These are phyloP conservation scores for Emiliania huxleyi DNA, from an alignment of 78 protist genomes.

Conservation along the genomic window DNA sequence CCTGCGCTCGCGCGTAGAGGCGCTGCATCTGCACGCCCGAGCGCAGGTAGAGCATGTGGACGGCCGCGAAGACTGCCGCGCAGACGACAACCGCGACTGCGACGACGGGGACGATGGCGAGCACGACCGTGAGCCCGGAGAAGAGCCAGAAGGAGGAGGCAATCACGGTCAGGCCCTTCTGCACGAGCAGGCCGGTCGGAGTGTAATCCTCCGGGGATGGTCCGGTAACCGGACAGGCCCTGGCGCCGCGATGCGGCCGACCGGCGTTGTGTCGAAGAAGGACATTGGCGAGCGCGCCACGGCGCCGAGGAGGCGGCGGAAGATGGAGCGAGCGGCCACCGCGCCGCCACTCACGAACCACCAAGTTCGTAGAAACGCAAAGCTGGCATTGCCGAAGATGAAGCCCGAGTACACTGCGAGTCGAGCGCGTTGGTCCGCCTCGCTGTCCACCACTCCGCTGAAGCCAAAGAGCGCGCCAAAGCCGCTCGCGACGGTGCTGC, in stretches of 20 bases:
- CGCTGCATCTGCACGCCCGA: conserved; percentile 74
- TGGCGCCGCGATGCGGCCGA: conserved; percentile 65
- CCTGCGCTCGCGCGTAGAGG: conserved; percentile 21
- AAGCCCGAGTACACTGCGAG: not conserved
- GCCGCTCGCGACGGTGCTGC: too few relatives aligned
- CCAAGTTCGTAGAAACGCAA: not conserved
- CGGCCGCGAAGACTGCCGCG: conserved; percentile 43
- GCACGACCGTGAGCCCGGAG: not conserved
- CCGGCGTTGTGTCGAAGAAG: conserved; percentile 67
- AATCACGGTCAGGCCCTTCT: not conserved
- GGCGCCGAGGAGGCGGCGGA: not conserved
- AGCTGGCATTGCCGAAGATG: not conserved
- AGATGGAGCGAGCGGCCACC: not conserved
- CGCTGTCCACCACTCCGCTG: not conserved
- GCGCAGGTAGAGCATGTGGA: conserved; percentile 69
- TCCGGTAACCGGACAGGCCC: too few relatives aligned
- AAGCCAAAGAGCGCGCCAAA: not conserved
- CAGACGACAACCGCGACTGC: conserved; percentile 52
- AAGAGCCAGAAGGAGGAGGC: not conserved
- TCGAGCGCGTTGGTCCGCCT: not conserved
- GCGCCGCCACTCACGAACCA: not conserved
- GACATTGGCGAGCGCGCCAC: conserved; percentile 38
- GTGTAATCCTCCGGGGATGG: too few relatives aligned
- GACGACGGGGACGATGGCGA: conserved; percentile 28
- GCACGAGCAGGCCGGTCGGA: too few relatives aligned